Conservation (phyloP, 352 stramenopile genomes). For the Pythium graminicola region DNA sequence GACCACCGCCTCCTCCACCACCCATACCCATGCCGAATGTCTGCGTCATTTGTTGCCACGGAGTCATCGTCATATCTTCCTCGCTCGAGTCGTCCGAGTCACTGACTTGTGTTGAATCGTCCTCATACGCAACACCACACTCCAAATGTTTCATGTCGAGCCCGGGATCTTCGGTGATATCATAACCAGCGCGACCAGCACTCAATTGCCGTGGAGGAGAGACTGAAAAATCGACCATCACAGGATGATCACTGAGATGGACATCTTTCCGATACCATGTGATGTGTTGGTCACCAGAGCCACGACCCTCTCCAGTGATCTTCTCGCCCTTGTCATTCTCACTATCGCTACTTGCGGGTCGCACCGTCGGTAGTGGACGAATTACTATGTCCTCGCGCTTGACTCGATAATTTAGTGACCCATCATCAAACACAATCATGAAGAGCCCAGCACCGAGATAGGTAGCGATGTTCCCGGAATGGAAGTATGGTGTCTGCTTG, state of each 20-base stretch:
- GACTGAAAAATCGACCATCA: slow-evolving; percentile 32
- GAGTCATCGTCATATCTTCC: slow-evolving; percentile 70
- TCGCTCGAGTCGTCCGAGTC: slow-evolving; percentile 74
- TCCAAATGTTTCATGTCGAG: slow-evolving; percentile 66
- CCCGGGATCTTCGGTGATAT: slow-evolving; percentile 27
- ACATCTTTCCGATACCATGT: slow-evolving; percentile 26
- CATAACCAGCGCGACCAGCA: slow-evolving; percentile 16
- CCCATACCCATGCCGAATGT: slow-evolving; percentile 66
- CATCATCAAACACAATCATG: slow-evolving; percentile 78
- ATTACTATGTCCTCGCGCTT: slow-evolving; percentile 62
- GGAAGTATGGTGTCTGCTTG: slow-evolving; percentile 68
- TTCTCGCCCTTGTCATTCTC: not conserved
- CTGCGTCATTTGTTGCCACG: slow-evolving; percentile 82
- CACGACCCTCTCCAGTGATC: not conserved
- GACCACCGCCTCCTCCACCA: slow-evolving; percentile 30
- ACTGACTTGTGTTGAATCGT: slow-evolving; percentile 79
- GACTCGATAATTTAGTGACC: slow-evolving; percentile 62
- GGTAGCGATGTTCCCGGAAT: slow-evolving; percentile 70
- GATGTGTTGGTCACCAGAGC: slow-evolving; percentile 8
- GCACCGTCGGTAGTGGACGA: slow-evolving; percentile 9
- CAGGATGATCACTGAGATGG: slow-evolving; percentile 23
- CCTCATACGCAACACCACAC: slow-evolving; percentile 62
- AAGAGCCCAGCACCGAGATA: slow-evolving; percentile 61
- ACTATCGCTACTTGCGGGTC: not conserved
- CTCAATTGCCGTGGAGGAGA: slow-evolving; percentile 23